Evolutionary conservation across 1,284 basidiomycete genomes (phyloP), one percentile per base, ranked within the genome.

Genomic region (Peniophora sp.): DNA sequence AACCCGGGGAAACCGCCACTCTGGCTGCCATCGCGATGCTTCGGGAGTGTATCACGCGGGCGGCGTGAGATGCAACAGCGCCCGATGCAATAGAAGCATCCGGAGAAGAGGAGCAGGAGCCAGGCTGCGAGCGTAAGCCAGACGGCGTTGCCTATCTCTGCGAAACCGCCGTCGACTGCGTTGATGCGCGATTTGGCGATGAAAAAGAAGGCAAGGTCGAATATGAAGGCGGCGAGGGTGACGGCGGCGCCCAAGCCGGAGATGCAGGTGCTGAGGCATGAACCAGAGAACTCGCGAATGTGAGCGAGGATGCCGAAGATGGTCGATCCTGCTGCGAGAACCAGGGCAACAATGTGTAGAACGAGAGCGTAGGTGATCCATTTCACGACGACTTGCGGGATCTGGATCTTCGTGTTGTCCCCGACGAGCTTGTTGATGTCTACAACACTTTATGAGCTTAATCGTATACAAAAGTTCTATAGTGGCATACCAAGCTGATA

Each of bases 301-400:
- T 93, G 89, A 3, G 90, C 90, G 27, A 94, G 75, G 22, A 93
- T 75, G 45, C 89, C 89, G 56, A 92, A 87, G 32, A 92, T 48
- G 12, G 89, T 75, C 1, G 89, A 81, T 19, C 78, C 69, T n/a
- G 75, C 86, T 6, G 89, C 79, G 34, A 85, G 74, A 27, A 68
- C 77, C 52, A 95, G 79, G 14, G 88, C 92, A 50, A 91, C 82
- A 56, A 92, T 79, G 63, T 95, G 92, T n/a, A 94, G 75, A 54
- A 94, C 82, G 56, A 96, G 81, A 19, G 82, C 83, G 60, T 93
- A 93, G 12, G 92, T 96, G 61, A 95, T 70, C 85, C 91, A 94
- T 72, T 93, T 93, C 55, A 91, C 85, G 49, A 82, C 75, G 6
- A 89, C 78, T 39, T 78, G 69, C 3, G 92, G 92, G 50, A 95